Evolutionary conservation across 495 filamentous ascomycete species (phyloP).

Genomic region (Apiosordaria backusii): DNA sequence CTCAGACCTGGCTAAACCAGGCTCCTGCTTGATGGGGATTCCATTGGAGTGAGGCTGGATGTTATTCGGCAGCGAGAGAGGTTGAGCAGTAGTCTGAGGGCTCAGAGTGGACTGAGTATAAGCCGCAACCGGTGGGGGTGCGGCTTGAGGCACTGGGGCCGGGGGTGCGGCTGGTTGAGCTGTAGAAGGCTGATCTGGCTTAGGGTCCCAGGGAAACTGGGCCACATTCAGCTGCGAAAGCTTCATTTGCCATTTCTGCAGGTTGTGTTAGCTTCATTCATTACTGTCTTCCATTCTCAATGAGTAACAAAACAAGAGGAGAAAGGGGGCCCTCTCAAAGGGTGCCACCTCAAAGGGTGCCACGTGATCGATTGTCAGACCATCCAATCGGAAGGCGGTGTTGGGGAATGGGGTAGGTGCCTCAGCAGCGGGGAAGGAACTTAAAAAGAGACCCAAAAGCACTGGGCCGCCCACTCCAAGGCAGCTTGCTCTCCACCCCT

Average conservation of each 20-base stretch:
- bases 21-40: conserved; percentile 70
- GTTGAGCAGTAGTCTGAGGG: conserved; percentile 32
- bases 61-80: conserved; percentile 40
- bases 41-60: conserved; percentile 38
- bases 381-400: conserved; percentile 29
- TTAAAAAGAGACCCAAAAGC: conserved; percentile 56
- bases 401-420: conserved; percentile 19
- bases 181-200: conserved; percentile 46
- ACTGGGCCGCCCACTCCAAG: conserved; percentile 47
- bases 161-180: conserved; percentile 39
- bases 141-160: conserved; percentile 24
- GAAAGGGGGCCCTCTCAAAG: not conserved
- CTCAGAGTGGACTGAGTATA: conserved; percentile 39
- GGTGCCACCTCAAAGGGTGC: conserved; percentile 9
- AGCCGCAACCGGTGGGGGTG: conserved; percentile 31
- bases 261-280: conserved; percentile 9
- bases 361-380: conserved; percentile 29
- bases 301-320: conserved; percentile 1
- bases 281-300: not conserved
- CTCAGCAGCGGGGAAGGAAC: conserved; percentile 20
- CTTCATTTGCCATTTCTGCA: conserved; percentile 88
- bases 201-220: conserved; percentile 93
- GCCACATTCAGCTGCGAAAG: conserved; percentile 78
- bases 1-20: conserved; percentile 52
- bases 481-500: conserved; percentile 43